Evolutionary conservation across 495 filamentous ascomycete genomes (phyloP).

Genomic region (Aspergillus baeticus): DNA sequence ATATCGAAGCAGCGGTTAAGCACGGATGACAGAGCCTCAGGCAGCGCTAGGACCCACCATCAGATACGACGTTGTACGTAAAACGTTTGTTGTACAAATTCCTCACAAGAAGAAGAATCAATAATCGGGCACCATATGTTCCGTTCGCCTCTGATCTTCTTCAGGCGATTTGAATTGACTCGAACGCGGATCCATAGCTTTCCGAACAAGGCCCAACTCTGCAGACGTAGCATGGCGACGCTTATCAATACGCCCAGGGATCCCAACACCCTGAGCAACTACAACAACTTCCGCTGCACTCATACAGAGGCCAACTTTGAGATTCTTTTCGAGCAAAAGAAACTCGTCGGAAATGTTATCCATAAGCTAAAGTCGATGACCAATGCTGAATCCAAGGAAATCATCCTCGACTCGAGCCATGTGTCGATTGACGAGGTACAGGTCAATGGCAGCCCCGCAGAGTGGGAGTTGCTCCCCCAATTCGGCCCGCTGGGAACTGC

Average conservation of each 20-base stretch:
- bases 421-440: slow-evolving; percentile 67
- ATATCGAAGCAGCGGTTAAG: not conserved
- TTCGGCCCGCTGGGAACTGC: slow-evolving; percentile 77
- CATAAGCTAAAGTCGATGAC: slow-evolving; percentile 72
- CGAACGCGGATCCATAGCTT: not conserved
- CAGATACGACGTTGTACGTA: not conserved
- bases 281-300: slow-evolving; percentile 76
- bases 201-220: not conserved
- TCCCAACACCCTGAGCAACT: slow-evolving; percentile 90
- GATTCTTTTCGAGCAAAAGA: slow-evolving; percentile 76
- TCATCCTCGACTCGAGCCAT: slow-evolving; percentile 84
- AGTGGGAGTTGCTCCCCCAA: slow-evolving; percentile 69
- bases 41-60: not conserved
- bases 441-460: slow-evolving; percentile 54
- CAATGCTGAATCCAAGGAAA: slow-evolving; percentile 64
- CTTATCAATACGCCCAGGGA: slow-evolving; percentile 64
- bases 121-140: slow-evolving; percentile 1
- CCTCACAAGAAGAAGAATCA: not conserved
- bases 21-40: not conserved
- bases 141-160: not conserved
- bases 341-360: slow-evolving; percentile 70
- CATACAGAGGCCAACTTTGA: slow-evolving; percentile 76
- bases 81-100: not conserved
- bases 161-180: slow-evolving; percentile 6
- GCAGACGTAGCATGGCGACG: slow-evolving; percentile 38